A percentile compares a stretch with the other conserved stretches of the same genome.
Conservation (phyloP, 306 rosid species). For the Carpinus fangiana region DNA sequence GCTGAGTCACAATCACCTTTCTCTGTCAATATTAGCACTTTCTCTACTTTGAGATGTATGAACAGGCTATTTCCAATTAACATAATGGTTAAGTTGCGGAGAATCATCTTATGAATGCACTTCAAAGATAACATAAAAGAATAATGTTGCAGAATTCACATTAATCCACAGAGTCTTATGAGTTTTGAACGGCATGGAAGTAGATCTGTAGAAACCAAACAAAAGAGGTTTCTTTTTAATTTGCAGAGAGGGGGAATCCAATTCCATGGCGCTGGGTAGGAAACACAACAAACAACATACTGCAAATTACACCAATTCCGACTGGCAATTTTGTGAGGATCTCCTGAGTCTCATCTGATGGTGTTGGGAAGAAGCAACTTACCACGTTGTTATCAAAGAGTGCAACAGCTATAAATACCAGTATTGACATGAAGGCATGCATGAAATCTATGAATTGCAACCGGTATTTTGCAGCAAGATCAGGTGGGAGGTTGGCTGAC, state of each 20-base stretch:
- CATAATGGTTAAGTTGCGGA: neutral
- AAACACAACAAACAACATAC: constrained; percentile 58
- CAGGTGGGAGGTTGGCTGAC: constrained; percentile 34
- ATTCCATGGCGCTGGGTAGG: constrained; percentile 77
- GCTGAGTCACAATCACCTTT: neutral
- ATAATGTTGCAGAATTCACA: neutral
- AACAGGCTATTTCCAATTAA: neutral
- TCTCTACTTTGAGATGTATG: neutral
- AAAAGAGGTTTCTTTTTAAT: constrained; percentile 2
- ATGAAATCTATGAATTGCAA: constrained; percentile 54
- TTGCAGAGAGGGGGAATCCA: constrained; percentile 66
- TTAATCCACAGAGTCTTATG: neutral
- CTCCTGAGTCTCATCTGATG: constrained; percentile 56
- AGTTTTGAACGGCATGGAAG: neutral
- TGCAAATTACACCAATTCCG: constrained; percentile 56
- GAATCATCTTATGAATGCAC: neutral
- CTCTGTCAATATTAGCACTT: neutral
- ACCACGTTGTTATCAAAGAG: constrained; percentile 68
- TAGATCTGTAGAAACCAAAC: neutral
- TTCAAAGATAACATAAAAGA: neutral
- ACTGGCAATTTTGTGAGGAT: constrained; percentile 64
- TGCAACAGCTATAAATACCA: constrained; percentile 72
- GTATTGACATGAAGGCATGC: constrained; percentile 59
- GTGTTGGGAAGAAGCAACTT: constrained; percentile 61
- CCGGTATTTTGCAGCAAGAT: constrained; percentile 49